These are phyloP conservation scores for Cryomyces minteri DNA, from an alignment of 495 filamentous ascomycete species.

Conservation along the genomic window DNA sequence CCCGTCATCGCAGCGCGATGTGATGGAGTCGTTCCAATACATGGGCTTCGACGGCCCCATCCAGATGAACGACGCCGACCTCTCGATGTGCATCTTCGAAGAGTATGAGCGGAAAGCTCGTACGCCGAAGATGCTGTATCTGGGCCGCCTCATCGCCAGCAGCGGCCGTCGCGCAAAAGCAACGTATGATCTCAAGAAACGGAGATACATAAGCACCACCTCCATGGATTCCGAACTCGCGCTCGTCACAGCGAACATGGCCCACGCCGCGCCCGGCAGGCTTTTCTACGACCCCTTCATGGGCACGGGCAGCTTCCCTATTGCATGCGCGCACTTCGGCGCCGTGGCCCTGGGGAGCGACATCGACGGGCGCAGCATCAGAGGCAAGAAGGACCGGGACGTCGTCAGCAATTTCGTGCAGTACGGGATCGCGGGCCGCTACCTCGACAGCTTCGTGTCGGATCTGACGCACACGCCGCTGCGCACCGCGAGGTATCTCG, in stretches of 20 bases:
- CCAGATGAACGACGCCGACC: slow-evolving; percentile 46
- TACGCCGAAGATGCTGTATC: slow-evolving; percentile 41
- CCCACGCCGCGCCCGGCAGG: slow-evolving; percentile 62
- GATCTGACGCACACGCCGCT: slow-evolving; percentile 85
- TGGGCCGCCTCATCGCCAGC: slow-evolving; percentile 48
- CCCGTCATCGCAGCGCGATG: slow-evolving; percentile 32
- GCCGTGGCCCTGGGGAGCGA: slow-evolving; percentile 66
- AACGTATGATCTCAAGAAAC: slow-evolving; percentile 79
- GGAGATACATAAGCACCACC: slow-evolving; percentile 83
- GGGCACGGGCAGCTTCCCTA: slow-evolving; percentile 77
- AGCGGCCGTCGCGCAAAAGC: slow-evolving; percentile 46
- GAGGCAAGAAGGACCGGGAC: slow-evolving; percentile 42
- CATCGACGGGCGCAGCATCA: slow-evolving; percentile 76
- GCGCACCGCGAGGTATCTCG: slow-evolving; percentile 40
- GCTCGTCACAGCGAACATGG: slow-evolving; percentile 82
- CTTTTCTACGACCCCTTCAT: slow-evolving; percentile 88
- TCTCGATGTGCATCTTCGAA: slow-evolving; percentile 64
- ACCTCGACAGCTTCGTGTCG: slow-evolving; percentile 61
- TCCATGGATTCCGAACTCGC: slow-evolving; percentile 92
- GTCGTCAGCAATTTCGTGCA: slow-evolving; percentile 66
- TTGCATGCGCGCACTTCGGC: slow-evolving; percentile 80
- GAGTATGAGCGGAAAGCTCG: slow-evolving; percentile 40
- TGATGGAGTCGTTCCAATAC: slow-evolving; percentile 73
- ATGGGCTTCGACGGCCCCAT: slow-evolving; percentile 61
- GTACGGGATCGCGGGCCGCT: slow-evolving; percentile 45